Base-by-base conservation (phyloP, 768 basidiomycete species). In the Naganishia friedmannii region DNA sequence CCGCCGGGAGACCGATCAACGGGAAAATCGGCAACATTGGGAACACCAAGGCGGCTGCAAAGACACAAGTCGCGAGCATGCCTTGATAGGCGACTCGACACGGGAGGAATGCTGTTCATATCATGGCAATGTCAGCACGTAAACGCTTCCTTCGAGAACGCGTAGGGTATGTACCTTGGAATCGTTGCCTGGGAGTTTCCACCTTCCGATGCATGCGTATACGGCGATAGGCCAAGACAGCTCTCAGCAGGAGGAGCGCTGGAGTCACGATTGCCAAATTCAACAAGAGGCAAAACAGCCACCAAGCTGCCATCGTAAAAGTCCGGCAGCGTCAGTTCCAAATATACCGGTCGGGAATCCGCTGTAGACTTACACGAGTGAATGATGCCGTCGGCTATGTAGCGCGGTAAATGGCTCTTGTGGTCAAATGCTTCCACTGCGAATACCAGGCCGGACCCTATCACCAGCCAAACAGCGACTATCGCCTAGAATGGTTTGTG, bases 21-120 rank as follows among this genome's bases (percentile, higher is more conserved):
- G 91, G 90, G 78, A 91, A 91, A 67, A 91, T 86, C 55, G 91
- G 80, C 31, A 87, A 82, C 82, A 92, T 90, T 9, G 86, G 86
- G 28, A 88, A 88, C 53, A 89, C 88, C 79, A 90, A 88, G 37
- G 89, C 83, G 70, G 91, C 83, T 45, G 86, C 88, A 55, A 91
- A 83, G 63, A 88, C 57, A 77, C 87, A 88, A 51, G 87, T 86
- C 57, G 86, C 86, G 39, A 86, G 85, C 26, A 88, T 87, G 78
- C 86, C 88, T 2, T 88, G 84, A 15, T 89, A 88, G 69, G 90
- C 86, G 75, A 90, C 90, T 31, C 86, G 85, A 74, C 85, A 83
- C 37, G 91, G 90, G 75, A 89, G 90, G 72, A 89, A 83, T 72
- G 89, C 90, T 86, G 85, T 48, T 32, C 23, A 65, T 28, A 39